phyloP scores from a whole-genome alignment of 768 basidiomycete species.

The Pholiota microspora region DNA sequence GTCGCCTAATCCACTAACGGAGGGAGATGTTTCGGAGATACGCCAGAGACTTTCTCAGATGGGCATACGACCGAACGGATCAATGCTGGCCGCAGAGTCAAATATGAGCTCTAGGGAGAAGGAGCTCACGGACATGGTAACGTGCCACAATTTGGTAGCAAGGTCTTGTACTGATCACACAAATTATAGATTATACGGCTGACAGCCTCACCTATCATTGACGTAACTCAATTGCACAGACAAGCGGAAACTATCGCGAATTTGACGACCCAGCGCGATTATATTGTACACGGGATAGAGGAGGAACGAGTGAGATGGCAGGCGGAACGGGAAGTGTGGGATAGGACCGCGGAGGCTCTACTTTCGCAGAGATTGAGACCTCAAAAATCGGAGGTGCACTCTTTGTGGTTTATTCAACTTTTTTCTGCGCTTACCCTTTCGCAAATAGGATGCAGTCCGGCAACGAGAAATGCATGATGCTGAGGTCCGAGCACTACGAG shows the following conservation, averaged over 20 bases:
- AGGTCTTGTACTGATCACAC: not conserved
- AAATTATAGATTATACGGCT: constrained; percentile 45
- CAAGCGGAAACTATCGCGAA: constrained; percentile 64
- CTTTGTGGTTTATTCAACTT: constrained; percentile 5
- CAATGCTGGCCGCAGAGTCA: not conserved
- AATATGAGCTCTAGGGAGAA: constrained; percentile 37
- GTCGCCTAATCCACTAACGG: constrained; percentile 36
- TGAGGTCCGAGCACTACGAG: constrained; percentile 61
- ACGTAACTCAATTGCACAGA: constrained; percentile 44
- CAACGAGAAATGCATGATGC: constrained; percentile 47
- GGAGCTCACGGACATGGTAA: constrained; percentile 59
- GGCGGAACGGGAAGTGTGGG: constrained; percentile 64
- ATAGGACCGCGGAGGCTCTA: constrained; percentile 65
- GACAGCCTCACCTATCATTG: constrained; percentile 35
- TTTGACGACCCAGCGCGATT: constrained; percentile 57
- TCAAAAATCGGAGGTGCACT: constrained; percentile 46
- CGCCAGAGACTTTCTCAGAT: constrained; percentile 45
- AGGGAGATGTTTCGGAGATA: constrained; percentile 48
- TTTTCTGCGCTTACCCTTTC: constrained; percentile 7
- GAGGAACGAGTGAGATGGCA: constrained; percentile 63
- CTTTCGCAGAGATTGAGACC: constrained; percentile 46
- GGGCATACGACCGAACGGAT: constrained; percentile 26
- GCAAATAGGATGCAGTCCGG: constrained; percentile 53
- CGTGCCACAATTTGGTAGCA: constrained; percentile 8
- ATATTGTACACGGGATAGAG: constrained; percentile 46